These are phyloP conservation scores for Pichia sp. DNA, from an alignment of 1,139 yeast genomes.

Conservation along the genomic window DNA sequence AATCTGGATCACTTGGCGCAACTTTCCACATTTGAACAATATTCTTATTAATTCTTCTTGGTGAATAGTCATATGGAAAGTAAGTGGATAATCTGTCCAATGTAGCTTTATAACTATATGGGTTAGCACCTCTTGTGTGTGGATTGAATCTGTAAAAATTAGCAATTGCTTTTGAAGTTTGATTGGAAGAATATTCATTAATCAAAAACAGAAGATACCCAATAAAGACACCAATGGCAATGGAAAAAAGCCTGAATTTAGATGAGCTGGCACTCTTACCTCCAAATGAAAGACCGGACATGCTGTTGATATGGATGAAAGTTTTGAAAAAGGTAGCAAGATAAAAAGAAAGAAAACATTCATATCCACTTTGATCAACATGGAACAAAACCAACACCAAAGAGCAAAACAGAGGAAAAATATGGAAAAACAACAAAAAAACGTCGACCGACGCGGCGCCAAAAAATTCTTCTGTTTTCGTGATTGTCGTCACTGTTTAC, in stretches of 20 bases:
- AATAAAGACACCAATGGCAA: conserved; percentile 22
- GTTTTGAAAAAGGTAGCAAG: too few species aligned
- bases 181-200: conserved; percentile 21
- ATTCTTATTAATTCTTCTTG: conserved; percentile 75
- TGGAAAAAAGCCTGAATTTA: conserved; percentile 20
- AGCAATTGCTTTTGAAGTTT: conserved; percentile 22
- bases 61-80: conserved; percentile 29
- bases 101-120: conserved; percentile 27
- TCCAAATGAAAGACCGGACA: background rate
- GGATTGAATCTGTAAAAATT: conserved; percentile 28
- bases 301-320: too few species aligned
- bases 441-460: background rate
- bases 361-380: too few species aligned
- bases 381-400: too few species aligned
- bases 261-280: conserved; percentile 12
- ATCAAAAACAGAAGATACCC: conserved; percentile 23
- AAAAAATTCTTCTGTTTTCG: too few species aligned
- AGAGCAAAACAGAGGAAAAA: background rate
- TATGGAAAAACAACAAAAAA: background rate
- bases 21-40: conserved; percentile 98
- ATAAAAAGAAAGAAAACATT: too few species aligned
- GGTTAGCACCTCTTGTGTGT: conserved; percentile 29
- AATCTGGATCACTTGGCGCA: conserved; percentile 46
- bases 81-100: conserved; percentile 25
- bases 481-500: background rate